These are phyloP conservation scores for Solanum chilense DNA, from an alignment of 257 asterid species.

Conservation along the genomic window DNA sequence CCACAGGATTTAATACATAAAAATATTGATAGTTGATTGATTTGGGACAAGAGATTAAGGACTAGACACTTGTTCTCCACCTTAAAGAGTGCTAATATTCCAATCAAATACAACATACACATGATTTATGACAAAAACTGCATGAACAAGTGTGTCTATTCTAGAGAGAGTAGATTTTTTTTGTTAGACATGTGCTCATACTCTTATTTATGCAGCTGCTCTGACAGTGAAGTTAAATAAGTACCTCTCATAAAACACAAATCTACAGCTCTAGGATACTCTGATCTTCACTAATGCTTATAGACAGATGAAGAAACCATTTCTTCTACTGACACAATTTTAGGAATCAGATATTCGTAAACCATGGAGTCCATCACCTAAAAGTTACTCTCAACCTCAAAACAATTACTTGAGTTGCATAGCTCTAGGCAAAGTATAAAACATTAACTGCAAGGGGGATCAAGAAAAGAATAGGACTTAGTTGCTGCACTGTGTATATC, in stretches of 20 bases:
- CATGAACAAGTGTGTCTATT: background rate
- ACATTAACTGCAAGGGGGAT: background rate
- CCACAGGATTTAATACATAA: background rate
- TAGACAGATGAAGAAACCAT: background rate
- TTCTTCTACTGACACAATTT: background rate
- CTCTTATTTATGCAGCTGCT: background rate
- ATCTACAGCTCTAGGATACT: background rate
- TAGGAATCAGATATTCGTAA: background rate
- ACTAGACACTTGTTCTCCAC: background rate
- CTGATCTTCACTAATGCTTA: background rate
- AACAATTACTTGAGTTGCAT: background rate
- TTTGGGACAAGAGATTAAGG: background rate
- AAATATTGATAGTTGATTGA: background rate
- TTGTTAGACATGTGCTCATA: background rate
- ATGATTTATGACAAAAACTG: background rate
- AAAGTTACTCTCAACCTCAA: background rate
- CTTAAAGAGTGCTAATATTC: background rate
- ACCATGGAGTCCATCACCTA: background rate
- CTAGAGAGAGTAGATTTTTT: background rate
- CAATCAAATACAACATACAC: background rate
- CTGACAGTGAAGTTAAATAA: background rate
- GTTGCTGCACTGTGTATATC: background rate
- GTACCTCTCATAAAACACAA: background rate
- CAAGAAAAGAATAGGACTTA: background rate
- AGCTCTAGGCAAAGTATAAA: background rate